Conservation (phyloP, 1,139 yeast species). For the Schizosaccharomyces versatilis region DNA sequence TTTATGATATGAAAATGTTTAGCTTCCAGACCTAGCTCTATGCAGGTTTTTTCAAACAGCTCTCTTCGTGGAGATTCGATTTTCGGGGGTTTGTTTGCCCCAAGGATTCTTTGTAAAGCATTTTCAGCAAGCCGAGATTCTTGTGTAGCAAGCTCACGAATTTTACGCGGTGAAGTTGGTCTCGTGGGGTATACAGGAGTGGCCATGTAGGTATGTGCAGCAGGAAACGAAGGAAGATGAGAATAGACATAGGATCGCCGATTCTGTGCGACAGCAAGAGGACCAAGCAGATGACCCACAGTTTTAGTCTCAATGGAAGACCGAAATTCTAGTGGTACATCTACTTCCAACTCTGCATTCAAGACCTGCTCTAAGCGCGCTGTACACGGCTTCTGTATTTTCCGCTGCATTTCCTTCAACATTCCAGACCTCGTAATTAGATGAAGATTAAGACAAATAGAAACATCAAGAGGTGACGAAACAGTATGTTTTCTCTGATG, state of each 20-base stretch:
- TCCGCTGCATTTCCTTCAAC: not conserved
- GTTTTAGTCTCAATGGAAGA: not conserved
- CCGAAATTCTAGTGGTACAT: not conserved
- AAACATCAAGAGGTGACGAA: not conserved
- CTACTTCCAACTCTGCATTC: not conserved
- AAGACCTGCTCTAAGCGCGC: not conserved
- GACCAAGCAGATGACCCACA: not conserved
- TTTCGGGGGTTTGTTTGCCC: slow-evolving; percentile 9
- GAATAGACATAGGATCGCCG: not conserved
- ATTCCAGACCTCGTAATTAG: not conserved
- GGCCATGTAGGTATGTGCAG: slow-evolving; percentile 69
- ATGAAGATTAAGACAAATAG: not conserved
- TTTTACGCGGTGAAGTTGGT: slow-evolving; percentile 47
- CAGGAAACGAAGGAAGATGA: slow-evolving; percentile 57
- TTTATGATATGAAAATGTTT: not conserved
- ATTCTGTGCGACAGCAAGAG: not conserved
- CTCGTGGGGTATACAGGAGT: slow-evolving; percentile 47
- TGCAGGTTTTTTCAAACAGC: not conserved
- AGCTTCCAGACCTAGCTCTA: not conserved
- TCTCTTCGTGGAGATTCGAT: not conserved
- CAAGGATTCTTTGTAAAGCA: slow-evolving; percentile 42
- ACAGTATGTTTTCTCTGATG: not conserved
- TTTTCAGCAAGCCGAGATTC: slow-evolving; percentile 64
- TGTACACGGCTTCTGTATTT: not conserved
- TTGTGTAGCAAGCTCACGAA: slow-evolving; percentile 48